Conservation (phyloP, 2,329 filamentous ascomycete species). For the Sporothrix euskadiensis region DNA sequence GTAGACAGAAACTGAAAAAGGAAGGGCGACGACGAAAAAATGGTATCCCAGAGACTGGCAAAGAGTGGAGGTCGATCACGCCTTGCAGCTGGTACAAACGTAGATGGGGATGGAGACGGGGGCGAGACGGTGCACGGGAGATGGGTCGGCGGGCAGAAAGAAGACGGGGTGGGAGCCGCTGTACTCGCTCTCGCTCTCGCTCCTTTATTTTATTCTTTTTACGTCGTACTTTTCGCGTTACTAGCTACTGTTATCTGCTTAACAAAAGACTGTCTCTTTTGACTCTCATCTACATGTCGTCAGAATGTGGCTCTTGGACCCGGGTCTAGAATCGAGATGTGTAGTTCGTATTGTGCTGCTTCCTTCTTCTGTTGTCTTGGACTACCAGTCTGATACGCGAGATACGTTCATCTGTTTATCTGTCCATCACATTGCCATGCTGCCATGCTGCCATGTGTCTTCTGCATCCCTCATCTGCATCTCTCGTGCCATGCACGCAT, state of each 20-base stretch:
- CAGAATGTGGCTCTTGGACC: neutral
- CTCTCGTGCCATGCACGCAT: neutral
- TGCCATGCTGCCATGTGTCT: neutral
- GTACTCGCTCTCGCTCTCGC: neutral
- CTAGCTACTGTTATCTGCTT: too few relatives aligned
- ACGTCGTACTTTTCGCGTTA: too few relatives aligned
- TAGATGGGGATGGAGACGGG: neutral
- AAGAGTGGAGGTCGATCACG: slow-evolving; percentile 28
- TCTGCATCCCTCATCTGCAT: neutral
- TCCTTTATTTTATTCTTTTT: neutral
- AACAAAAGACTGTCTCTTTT: too few relatives aligned
- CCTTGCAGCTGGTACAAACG: slow-evolving; percentile 4
- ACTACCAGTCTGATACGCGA: too few relatives aligned
- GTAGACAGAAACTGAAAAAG: too few relatives aligned
- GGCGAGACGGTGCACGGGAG: neutral
- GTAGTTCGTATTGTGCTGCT: too few relatives aligned
- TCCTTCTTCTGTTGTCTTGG: neutral
- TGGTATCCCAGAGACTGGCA: neutral
- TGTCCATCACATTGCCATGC: neutral
- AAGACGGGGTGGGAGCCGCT: too few relatives aligned
- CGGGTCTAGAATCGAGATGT: neutral
- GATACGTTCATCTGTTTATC: neutral
- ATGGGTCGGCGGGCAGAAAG: neutral
- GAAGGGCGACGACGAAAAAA: neutral
- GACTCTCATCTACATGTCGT: neutral